These are phyloP conservation scores for Phytophthora macrochlamydospora DNA, from an alignment of 352 stramenopile genomes.

Conservation along the genomic window DNA sequence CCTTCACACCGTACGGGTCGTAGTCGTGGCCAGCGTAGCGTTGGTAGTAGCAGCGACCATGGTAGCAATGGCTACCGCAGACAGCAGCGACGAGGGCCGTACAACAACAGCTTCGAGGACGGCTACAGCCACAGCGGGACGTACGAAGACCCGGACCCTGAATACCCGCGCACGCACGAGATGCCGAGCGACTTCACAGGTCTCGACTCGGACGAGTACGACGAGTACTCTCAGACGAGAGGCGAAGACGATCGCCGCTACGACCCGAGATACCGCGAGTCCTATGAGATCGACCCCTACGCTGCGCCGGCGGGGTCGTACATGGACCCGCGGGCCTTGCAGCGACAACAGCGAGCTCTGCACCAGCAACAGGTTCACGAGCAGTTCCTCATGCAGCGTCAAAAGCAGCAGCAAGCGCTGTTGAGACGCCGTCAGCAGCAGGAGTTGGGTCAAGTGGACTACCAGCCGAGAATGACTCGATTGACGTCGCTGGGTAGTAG, in stretches of 20 bases:
- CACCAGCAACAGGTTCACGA: constrained; percentile 38
- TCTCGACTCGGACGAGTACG: constrained; percentile 22
- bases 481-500: constrained; percentile 25
- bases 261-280: constrained; percentile 30
- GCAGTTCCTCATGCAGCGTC: constrained; percentile 26
- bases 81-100: constrained; percentile 15
- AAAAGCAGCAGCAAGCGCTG: constrained; percentile 27
- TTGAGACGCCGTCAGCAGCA: constrained; percentile 22
- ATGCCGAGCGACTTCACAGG: constrained; percentile 24
- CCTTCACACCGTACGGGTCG: constrained; percentile 9
- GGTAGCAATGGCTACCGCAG: constrained; percentile 15
- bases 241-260: constrained; percentile 28
- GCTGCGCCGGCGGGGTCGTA: constrained; percentile 24
- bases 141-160: constrained; percentile 29
- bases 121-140: constrained; percentile 26
- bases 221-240: constrained; percentile 23
- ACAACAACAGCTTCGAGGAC: constrained; percentile 27
- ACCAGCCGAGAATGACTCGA: constrained; percentile 13
- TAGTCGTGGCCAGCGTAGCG: constrained; percentile 5
- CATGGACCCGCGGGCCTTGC: constrained; percentile 16
- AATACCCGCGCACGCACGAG: constrained; percentile 26
- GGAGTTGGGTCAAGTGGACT: constrained; percentile 13
- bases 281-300: constrained; percentile 31
- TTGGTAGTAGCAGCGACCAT: constrained; percentile 24
- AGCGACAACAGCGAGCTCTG: constrained; percentile 22